Evolutionary conservation across 1,139 yeast species (phyloP), one percentile per base, ranked within the genome.

Genomic region (Taiozyma onychis): DNA sequence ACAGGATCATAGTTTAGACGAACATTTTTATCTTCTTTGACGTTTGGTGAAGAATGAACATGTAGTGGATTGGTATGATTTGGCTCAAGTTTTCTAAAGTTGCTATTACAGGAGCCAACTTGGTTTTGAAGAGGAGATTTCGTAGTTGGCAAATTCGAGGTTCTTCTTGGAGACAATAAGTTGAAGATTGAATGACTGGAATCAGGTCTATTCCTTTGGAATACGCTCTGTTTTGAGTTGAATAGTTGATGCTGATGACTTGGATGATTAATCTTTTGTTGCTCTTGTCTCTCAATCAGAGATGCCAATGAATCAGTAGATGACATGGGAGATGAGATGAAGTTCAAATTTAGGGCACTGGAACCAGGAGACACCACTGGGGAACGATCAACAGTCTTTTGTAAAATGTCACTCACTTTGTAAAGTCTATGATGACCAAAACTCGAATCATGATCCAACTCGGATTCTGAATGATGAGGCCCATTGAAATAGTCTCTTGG

Each of bases 1-100:
- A 87, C 78, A 0, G 98, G 98, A 66, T 93, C 97, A 66, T 88
- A 90, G 58, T 90, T 96, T 46, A 93, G 77, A 45, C 78, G 81
- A 7, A 95, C 90, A 54, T 79, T 80, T 54, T 80, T 84, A 1
- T 98, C 91, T 66, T 93, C 98, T 62, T 86, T 89, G 10, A 93
- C 97, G 42, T 66, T 66, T 3, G 70, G 63, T 6, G 63, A 54
- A 2, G 62, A 60, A 46, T 60, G 63, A 1, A 58, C 51, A 46
- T 59, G 61, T 26, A 57, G 58, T 21, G 64, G 63, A 32, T 59
- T 59, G 7, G 54, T 26, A 26, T 44, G 50, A 16, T 44, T 48
- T 27, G 63, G 62, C 27, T 56, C 53, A 14, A 59, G 44, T 42
- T 54, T 54, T 47, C 63, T 53, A n/a, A 57, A 28, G 1, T 48